phyloP scores from a whole-genome alignment of 2,329 filamentous ascomycete species.

The Exophiala bonariae region DNA sequence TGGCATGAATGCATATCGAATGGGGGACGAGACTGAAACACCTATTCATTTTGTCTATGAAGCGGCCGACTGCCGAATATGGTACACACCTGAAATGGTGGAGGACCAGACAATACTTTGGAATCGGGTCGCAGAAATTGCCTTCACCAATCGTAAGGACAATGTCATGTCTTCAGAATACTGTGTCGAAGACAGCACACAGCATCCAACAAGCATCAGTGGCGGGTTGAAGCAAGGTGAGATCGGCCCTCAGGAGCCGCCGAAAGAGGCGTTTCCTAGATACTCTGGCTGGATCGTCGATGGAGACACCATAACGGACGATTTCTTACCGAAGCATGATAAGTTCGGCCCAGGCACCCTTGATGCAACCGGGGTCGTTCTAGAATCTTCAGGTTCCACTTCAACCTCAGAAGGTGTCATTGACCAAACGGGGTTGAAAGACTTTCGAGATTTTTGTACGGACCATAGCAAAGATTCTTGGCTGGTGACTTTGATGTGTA shows the following conservation, averaged over 20 bases:
- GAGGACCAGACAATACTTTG: conserved; percentile 53
- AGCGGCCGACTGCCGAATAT: conserved; percentile 61
- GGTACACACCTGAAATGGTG: conserved; percentile 56
- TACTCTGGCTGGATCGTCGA: conserved; percentile 5
- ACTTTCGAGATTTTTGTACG: no score
- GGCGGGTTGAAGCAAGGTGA: conserved; percentile 1
- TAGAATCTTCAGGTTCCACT: no score
- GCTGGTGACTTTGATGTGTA: no score
- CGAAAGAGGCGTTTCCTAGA: neutral
- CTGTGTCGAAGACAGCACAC: no score
- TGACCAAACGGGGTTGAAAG: no score
- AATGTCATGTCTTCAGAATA: no score
- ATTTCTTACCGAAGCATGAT: neutral
- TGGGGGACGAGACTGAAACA: conserved; percentile 40
- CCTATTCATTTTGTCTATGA: conserved; percentile 62
- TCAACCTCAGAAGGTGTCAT: no score
- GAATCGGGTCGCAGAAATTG: conserved; percentile 42
- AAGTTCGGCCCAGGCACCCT: neutral
- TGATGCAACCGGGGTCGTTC: no score
- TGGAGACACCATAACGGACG: neutral
- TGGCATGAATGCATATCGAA: conserved; percentile 44
- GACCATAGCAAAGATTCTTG: no score
- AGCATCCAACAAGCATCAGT: conserved; percentile 2
- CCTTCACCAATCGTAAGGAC: conserved; percentile 28
- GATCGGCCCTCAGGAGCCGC: neutral